Evolutionary conservation across 345 rosid species (phyloP).

Genomic region (Lepidium sativum): DNA sequence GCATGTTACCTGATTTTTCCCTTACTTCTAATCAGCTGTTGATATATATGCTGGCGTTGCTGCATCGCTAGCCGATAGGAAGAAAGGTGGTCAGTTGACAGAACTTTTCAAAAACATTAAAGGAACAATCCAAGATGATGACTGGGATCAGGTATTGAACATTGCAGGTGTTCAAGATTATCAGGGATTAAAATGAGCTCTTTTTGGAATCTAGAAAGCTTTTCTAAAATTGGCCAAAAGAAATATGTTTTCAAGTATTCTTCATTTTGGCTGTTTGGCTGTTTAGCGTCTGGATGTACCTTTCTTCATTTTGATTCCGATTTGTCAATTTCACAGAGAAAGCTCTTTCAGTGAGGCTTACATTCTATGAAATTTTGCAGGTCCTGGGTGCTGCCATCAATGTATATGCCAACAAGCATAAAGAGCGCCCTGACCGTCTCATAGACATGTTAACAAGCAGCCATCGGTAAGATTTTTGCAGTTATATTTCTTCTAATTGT

Average conservation of each 20-base stretch:
- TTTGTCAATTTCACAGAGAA: not conserved
- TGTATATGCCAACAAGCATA: slow-evolving; percentile 91
- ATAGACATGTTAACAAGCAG: slow-evolving; percentile 96
- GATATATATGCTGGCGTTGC: slow-evolving; percentile 98
- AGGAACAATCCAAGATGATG: slow-evolving; percentile 84
- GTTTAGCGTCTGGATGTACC: not conserved
- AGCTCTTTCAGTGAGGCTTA: slow-evolving; percentile 1
- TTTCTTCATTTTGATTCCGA: not conserved
- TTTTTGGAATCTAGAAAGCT: not conserved
- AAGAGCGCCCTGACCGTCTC: slow-evolving; percentile 94
- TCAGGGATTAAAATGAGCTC: not conserved
- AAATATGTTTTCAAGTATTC: not conserved
- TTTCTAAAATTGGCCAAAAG: not conserved
- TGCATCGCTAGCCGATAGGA: slow-evolving; percentile 88
- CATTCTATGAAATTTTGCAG: slow-evolving; percentile 32
- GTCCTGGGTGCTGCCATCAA: slow-evolving; percentile 95
- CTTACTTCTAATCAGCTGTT: slow-evolving; percentile 50
- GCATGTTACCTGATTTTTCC: slow-evolving; percentile 1
- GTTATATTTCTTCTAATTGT: not conserved
- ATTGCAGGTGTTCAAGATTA: not conserved
- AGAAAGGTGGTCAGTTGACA: slow-evolving; percentile 82
- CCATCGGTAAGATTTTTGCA: slow-evolving; percentile 53
- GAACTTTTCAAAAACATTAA: slow-evolving; percentile 90
- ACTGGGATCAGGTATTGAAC: slow-evolving; percentile 89
- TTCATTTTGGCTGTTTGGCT: not conserved